Conservation (phyloP, 371 early-diverging fungal species). For the Thermomucor indicae-seudaticae region DNA sequence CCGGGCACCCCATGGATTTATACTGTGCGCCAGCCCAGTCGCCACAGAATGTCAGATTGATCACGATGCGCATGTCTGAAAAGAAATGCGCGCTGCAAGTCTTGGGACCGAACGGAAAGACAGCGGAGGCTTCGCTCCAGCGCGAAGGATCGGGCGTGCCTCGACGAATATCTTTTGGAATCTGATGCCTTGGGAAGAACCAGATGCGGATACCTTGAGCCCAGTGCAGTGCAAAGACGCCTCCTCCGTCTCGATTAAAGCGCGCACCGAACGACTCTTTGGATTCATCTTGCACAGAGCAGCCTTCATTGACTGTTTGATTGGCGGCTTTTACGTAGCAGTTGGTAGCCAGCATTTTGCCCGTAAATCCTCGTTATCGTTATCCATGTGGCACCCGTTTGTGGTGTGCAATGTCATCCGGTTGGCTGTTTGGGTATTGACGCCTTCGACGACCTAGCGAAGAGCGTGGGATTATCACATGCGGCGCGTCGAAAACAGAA, state of each 20-base stretch:
- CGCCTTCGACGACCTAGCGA: slow-evolving; percentile 31
- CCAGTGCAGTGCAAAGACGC: slow-evolving; percentile 35
- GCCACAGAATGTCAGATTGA: slow-evolving; percentile 18
- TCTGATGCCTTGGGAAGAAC: slow-evolving; percentile 20
- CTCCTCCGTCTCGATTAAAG: slow-evolving; percentile 30
- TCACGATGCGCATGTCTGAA: slow-evolving; percentile 5
- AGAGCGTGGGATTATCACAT: too few relatives aligned
- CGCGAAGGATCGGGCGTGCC: slow-evolving; percentile 12
- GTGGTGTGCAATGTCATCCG: slow-evolving; percentile 17
- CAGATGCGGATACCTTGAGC: slow-evolving; percentile 28
- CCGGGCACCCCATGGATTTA: not conserved
- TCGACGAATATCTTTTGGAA: slow-evolving; percentile 27
- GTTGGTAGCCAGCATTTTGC: not conserved
- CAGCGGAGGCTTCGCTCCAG: slow-evolving; percentile 23
- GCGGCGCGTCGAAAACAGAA: not conserved
- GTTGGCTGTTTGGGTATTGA: slow-evolving; percentile 22
- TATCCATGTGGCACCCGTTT: slow-evolving; percentile 8
- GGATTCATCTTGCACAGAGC: slow-evolving; percentile 14
- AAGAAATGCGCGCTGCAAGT: slow-evolving; percentile 6
- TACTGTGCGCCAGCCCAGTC: slow-evolving; percentile 13
- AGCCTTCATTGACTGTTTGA: slow-evolving; percentile 9
- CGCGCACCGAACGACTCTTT: slow-evolving; percentile 18
- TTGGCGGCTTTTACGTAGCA: slow-evolving; percentile 7
- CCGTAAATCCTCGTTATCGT: not conserved
- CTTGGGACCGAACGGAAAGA: slow-evolving; percentile 12